phyloP scores from a whole-genome alignment of 345 rosid species.

The Dimocarpus longan region DNA sequence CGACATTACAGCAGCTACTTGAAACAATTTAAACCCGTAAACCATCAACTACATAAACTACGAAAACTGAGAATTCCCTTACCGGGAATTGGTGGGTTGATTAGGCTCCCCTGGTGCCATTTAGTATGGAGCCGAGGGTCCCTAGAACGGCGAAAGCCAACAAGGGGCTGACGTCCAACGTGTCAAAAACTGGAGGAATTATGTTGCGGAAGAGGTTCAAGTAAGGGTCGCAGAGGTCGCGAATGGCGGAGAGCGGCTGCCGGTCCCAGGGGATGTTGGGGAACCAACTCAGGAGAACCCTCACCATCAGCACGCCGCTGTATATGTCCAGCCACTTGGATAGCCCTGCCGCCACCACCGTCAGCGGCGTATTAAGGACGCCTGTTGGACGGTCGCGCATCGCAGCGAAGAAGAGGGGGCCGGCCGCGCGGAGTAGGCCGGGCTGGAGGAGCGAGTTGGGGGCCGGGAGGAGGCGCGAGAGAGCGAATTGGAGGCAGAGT shows the following conservation, averaged over 20 bases:
- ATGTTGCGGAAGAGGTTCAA: slow-evolving; percentile 83
- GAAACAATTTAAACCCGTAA: no score
- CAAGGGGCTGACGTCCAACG: slow-evolving; percentile 83
- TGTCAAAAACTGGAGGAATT: slow-evolving; percentile 76
- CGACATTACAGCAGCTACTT: background rate
- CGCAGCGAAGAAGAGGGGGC: slow-evolving; percentile 73
- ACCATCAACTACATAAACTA: background rate
- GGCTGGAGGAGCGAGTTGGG: slow-evolving; percentile 33
- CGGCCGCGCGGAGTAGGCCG: slow-evolving; percentile 26
- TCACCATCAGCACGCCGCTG: slow-evolving; percentile 85
- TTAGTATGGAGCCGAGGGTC: slow-evolving; percentile 65
- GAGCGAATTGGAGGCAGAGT: slow-evolving; percentile 32
- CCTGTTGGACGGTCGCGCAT: slow-evolving; percentile 51
- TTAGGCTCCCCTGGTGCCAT: slow-evolving; percentile 42
- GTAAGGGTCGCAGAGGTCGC: slow-evolving; percentile 89
- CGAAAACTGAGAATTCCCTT: background rate
- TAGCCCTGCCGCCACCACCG: slow-evolving; percentile 82
- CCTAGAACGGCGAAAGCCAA: slow-evolving; percentile 86
- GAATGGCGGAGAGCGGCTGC: slow-evolving; percentile 78
- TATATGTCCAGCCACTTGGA: slow-evolving; percentile 88
- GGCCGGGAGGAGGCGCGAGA: slow-evolving; percentile 26
- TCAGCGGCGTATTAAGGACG: slow-evolving; percentile 69
- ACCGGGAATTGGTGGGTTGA: slow-evolving; percentile 6
- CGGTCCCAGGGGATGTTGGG: slow-evolving; percentile 93
- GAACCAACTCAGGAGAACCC: slow-evolving; percentile 96